Conservation (phyloP, 345 rosid species). For the Orychophragmus violaceus region DNA sequence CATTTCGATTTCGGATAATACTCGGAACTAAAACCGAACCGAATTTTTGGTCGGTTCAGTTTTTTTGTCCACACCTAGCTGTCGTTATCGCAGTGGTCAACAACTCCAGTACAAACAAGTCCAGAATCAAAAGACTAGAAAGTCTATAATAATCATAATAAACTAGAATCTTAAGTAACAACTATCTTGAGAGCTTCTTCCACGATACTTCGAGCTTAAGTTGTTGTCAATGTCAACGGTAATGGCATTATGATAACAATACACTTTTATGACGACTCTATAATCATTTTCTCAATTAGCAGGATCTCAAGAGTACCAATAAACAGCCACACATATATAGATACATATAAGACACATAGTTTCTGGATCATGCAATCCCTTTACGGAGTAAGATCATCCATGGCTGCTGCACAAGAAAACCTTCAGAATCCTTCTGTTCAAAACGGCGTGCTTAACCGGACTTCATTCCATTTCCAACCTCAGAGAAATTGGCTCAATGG, state of each 20-base stretch:
- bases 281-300: slow-evolving; percentile 10
- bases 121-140: not conserved
- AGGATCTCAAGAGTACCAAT: not conserved
- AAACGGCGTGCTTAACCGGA: slow-evolving; percentile 2
- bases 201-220: slow-evolving; percentile 15
- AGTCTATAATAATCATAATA: not conserved
- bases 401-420: slow-evolving; percentile 25
- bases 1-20: too few species aligned
- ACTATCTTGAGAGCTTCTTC: slow-evolving; percentile 10
- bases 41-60: too few species aligned
- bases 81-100: too few species aligned
- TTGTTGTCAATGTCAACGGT: slow-evolving; percentile 11
- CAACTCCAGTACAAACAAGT: too few species aligned
- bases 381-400: slow-evolving; percentile 3
- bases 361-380: not conserved
- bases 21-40: too few species aligned
- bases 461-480: slow-evolving; percentile 39
- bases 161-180: not conserved
- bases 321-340: not conserved
- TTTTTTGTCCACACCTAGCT: too few species aligned
- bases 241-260: not conserved
- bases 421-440: slow-evolving; percentile 2
- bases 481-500: slow-evolving; percentile 40
- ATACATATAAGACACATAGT: not conserved
- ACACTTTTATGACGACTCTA: not conserved